phyloP scores from a whole-genome alignment of 129 eudicot species.

The Pulicaria dysenterica region DNA sequence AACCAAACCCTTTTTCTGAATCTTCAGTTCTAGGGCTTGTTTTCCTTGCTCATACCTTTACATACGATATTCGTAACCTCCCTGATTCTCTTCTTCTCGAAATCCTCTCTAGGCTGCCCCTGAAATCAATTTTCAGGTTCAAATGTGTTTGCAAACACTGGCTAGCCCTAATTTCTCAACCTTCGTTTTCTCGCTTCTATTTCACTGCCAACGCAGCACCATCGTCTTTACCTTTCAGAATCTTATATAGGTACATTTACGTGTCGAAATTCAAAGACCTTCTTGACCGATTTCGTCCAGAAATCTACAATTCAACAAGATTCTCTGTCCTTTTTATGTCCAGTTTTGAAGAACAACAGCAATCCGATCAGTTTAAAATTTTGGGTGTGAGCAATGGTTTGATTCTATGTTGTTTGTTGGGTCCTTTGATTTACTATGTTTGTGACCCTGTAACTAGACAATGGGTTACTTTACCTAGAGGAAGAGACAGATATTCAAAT shows the following conservation, averaged over 20 bases:
- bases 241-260: constrained; percentile 50
- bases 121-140: constrained; percentile 45
- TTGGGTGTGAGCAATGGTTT: constrained; percentile 52
- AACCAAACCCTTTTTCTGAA: constrained; percentile 19
- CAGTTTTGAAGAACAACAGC: constrained; percentile 54
- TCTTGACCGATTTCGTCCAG: constrained; percentile 49
- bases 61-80: constrained; percentile 36
- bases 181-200: constrained; percentile 39
- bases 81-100: constrained; percentile 48
- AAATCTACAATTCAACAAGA: constrained; percentile 35
- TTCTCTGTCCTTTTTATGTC: constrained; percentile 52
- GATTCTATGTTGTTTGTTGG: constrained; percentile 48
- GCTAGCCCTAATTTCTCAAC: constrained; percentile 46
- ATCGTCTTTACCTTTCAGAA: constrained; percentile 27
- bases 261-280: constrained; percentile 45
- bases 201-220: neutral
- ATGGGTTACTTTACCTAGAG: constrained; percentile 50
- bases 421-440: constrained; percentile 51
- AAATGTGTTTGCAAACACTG: constrained; percentile 55
- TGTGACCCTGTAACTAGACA: constrained; percentile 60
- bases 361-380: constrained; percentile 51
- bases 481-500: constrained; percentile 29
- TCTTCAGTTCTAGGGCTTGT: constrained; percentile 33
- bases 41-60: constrained; percentile 27
- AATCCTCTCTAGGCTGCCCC: constrained; percentile 44